Conservation (phyloP, 2,329 filamentous ascomycete genomes). For the Botrytis fragariae region DNA sequence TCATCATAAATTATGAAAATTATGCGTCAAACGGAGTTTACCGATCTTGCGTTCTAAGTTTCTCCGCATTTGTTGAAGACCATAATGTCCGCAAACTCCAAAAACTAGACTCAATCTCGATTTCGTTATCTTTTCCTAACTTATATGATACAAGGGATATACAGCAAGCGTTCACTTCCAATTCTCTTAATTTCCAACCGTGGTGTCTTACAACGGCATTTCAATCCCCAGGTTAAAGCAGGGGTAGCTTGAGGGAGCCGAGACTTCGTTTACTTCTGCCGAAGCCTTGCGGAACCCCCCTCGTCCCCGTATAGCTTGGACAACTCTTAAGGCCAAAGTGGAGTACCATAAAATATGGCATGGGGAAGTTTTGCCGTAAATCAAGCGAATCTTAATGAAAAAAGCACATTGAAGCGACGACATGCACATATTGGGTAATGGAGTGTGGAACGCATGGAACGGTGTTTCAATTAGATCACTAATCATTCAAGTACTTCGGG, state of each 20-base stretch:
- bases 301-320: background rate
- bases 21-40: background rate
- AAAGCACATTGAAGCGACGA: background rate
- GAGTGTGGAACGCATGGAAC: background rate
- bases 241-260: background rate
- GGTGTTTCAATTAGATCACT: background rate
- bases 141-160: rapidly evolving
- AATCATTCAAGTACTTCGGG: background rate
- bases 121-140: background rate
- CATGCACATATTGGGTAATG: background rate
- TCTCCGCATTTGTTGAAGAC: background rate
- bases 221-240: background rate
- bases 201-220: background rate
- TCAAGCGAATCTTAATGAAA: background rate
- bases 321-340: background rate
- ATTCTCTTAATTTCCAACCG: rapidly evolving
- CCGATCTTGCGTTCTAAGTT: background rate
- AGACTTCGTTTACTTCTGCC: background rate
- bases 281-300: background rate
- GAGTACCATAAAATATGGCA: background rate
- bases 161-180: background rate
- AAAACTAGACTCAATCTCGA: background rate
- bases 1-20: background rate
- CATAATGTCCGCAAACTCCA: background rate
- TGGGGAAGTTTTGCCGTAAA: background rate